A percentile compares a stretch with the other conserved stretches of the same genome.
Evolutionary conservation across 208 protist species (phyloP).

Genomic region (Endotrypanum monterogeii): DNA sequence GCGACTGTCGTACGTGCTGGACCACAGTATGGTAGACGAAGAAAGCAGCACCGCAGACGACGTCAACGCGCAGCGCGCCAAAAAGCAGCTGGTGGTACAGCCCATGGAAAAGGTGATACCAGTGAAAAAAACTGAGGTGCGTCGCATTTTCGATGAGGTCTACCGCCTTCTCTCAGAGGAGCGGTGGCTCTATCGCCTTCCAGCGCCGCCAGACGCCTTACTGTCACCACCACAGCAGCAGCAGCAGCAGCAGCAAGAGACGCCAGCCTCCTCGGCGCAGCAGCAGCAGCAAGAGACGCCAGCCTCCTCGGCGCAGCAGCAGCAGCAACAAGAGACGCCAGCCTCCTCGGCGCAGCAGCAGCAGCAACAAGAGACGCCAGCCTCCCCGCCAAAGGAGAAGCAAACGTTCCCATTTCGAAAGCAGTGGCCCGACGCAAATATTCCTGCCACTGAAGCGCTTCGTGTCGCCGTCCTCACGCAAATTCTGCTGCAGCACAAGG

Average conservation of each 20-base stretch:
- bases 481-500: constrained; percentile 20
- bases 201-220: not conserved
- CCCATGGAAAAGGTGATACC: not conserved
- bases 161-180: constrained; percentile 23
- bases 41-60: not conserved
- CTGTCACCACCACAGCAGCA: not conserved
- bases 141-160: constrained; percentile 18
- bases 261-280: too few species aligned
- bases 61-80: not conserved
- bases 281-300: too few species aligned
- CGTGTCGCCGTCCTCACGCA: constrained; percentile 26
- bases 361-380: too few species aligned
- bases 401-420: too few species aligned
- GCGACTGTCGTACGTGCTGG: constrained; percentile 25
- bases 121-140: constrained; percentile 7
- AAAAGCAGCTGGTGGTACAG: not conserved
- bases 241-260: not conserved
- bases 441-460: constrained; percentile 17
- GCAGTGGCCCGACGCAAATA: constrained; percentile 11
- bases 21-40: constrained; percentile 1
- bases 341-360: too few species aligned
- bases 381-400: too few species aligned
- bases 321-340: too few species aligned
- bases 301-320: too few species aligned
- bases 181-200: constrained; percentile 3